Evolutionary conservation across 768 basidiomycete genomes (phyloP), one percentile per base, ranked within the genome.

Genomic region (Mycena latifolia): DNA sequence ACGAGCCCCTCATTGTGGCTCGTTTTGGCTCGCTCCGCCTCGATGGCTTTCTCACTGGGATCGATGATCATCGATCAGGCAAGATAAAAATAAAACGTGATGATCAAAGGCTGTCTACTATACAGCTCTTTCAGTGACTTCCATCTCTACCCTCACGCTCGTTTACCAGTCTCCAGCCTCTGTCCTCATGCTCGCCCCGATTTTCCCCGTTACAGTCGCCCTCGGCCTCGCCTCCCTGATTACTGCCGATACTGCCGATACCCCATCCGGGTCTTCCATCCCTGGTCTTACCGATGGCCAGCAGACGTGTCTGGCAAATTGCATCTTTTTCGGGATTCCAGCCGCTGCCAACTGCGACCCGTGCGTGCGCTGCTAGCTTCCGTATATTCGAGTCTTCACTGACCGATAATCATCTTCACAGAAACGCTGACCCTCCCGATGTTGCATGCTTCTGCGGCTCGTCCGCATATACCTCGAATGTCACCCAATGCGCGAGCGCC

Each of bases 361-460:
- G 59, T 61, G 29, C 28, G 50, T 52, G n/a, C 22, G n/a, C n/a
- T n/a, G n/a, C n/a, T n/a, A n/a, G n/a, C n/a, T n/a, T n/a, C n/a
- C n/a, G n/a, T n/a, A n/a, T n/a, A n/a, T n/a, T n/a, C n/a, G n/a
- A n/a, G n/a, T n/a, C n/a, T n/a, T n/a, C n/a, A n/a, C n/a, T n/a
- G n/a, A n/a, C n/a, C n/a, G n/a, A n/a, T n/a, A n/a, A n/a, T n/a
- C n/a, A n/a, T 6, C 41, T 5, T 25, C 48, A 51, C 5, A 60
- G 43, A 1, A 22, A 50, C 28, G 15, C 39, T 3, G n/a, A 12
- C n/a, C n/a, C 41, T 24, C 28, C 59, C 8, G 57, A 59, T 27
- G 8, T 61, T 20, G 51, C 50, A 6, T 61, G 59, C 50, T 61
- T 52, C 59, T 61, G 59, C 39, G 22, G 20, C 35, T 61, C 59